Evolutionary conservation across 345 rosid species (phyloP).

Genomic region (Salix caprea): DNA sequence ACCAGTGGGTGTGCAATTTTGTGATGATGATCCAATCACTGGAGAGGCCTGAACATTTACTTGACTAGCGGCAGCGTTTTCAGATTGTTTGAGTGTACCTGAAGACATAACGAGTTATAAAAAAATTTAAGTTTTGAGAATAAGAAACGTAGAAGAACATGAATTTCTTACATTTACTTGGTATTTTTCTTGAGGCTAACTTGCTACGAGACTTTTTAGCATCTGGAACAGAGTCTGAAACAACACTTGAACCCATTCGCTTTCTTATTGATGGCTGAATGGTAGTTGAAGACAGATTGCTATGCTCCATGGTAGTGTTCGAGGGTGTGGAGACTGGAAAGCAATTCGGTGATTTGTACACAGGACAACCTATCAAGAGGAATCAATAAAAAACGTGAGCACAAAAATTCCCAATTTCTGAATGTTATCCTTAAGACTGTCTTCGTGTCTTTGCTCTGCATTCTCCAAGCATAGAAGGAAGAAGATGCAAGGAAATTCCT

Average conservation of each 20-base stretch:
- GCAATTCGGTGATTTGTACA: slow-evolving; percentile 32
- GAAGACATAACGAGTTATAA: not conserved
- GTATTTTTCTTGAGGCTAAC: slow-evolving; percentile 22
- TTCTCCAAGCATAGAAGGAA: not conserved
- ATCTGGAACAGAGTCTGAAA: slow-evolving; percentile 29
- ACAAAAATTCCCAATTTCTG: not conserved
- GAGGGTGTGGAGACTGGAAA: slow-evolving; percentile 35
- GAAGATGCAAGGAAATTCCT: not conserved
- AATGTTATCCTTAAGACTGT: not conserved
- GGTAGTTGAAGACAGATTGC: slow-evolving; percentile 23
- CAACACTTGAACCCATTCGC: slow-evolving; percentile 36
- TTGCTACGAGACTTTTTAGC: slow-evolving; percentile 44
- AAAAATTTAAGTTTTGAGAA: slow-evolving; percentile 1
- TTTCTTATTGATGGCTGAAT: slow-evolving; percentile 41
- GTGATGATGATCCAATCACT: slow-evolving; percentile 16
- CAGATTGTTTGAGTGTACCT: slow-evolving; percentile 9
- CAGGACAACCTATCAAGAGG: slow-evolving; percentile 31
- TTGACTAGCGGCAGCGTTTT: slow-evolving; percentile 8
- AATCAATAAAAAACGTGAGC: not conserved
- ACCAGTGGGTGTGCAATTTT: slow-evolving; percentile 13
- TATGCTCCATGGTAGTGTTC: slow-evolving; percentile 19
- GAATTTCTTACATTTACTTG: slow-evolving; percentile 36
- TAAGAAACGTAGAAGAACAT: not conserved
- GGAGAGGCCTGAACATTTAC: slow-evolving; percentile 26
- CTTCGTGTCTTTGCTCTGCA: too few species aligned